phyloP scores from a whole-genome alignment of 192 early-diverging fungal species.

The Blastocladiella britannica region DNA sequence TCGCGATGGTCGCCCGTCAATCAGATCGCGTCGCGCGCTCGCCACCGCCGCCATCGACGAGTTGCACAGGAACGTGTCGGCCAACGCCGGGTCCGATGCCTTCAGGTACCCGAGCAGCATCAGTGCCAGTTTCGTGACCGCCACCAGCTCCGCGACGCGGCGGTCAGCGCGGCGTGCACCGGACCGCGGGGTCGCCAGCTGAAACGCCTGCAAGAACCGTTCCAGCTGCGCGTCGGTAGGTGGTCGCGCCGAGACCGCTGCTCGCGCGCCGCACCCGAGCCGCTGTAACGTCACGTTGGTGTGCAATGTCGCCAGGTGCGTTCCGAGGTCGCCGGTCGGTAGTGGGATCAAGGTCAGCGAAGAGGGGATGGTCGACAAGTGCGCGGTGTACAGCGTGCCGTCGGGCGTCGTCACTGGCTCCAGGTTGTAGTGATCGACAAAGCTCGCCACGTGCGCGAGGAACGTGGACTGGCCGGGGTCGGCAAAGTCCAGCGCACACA shows the following conservation, averaged over 20 bases:
- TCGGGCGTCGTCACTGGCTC: background rate
- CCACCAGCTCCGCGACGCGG: conserved; percentile 4
- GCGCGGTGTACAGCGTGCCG: background rate
- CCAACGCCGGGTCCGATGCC: background rate
- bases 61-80: conserved; percentile 3
- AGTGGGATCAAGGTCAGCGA: conserved; percentile 1
- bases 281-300: conserved; percentile 12
- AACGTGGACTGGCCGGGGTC: background rate
- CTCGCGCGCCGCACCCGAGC: conserved; percentile 13
- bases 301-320: conserved; percentile 2
- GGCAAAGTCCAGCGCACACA: background rate
- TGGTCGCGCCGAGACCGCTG: conserved; percentile 8
- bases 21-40: no score
- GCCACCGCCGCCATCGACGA: background rate
- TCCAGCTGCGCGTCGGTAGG: conserved; percentile 8
- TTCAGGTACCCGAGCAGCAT: conserved; percentile 4
- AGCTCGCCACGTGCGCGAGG: background rate
- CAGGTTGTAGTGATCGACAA: background rate
- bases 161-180: conserved; percentile 1
- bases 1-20: no score
- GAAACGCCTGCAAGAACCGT: conserved; percentile 10
- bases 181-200: background rate
- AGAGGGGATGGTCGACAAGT: background rate
- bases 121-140: conserved; percentile 7
- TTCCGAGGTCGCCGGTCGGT: conserved; percentile 12